These are phyloP conservation scores for Henckelia pumila DNA, from an alignment of 257 asterid species.

Conservation along the genomic window DNA sequence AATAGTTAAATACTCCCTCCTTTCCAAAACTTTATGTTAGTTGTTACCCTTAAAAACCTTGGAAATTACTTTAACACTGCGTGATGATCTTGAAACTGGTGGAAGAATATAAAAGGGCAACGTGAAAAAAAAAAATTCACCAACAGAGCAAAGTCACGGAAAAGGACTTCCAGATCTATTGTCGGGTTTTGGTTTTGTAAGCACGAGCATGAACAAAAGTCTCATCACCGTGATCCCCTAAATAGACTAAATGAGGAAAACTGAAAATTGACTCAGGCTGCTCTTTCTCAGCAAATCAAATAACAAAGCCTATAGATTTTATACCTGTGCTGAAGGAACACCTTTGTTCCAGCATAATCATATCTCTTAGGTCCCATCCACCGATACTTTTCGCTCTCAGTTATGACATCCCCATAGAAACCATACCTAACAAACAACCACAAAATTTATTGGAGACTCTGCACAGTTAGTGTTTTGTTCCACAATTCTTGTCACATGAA, in stretches of 20 bases:
- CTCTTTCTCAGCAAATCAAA: constrained; percentile 13
- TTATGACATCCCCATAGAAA: constrained; percentile 95
- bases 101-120: not conserved
- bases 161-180: constrained; percentile 21
- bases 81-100: not conserved
- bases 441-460: constrained; percentile 15
- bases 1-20: not conserved
- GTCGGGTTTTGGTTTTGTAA: not conserved
- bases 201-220: constrained; percentile 8
- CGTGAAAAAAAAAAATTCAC: not conserved
- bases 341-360: constrained; percentile 97
- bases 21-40: not conserved
- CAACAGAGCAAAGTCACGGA: constrained; percentile 10
- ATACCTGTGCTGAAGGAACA: constrained; percentile 93
- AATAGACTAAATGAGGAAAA: constrained; percentile 13
- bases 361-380: constrained; percentile 99
- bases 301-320: constrained; percentile 26
- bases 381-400: constrained; percentile 90
- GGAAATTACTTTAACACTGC: too few relatives aligned
- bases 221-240: not conserved
- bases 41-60: not conserved
- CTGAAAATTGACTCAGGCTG: not conserved
- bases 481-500: not conserved
- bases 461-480: constrained; percentile 19
- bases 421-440: constrained; percentile 64